Base-by-base conservation (phyloP, 2,329 filamentous ascomycete genomes). In the Xylariaceae sp. region DNA sequence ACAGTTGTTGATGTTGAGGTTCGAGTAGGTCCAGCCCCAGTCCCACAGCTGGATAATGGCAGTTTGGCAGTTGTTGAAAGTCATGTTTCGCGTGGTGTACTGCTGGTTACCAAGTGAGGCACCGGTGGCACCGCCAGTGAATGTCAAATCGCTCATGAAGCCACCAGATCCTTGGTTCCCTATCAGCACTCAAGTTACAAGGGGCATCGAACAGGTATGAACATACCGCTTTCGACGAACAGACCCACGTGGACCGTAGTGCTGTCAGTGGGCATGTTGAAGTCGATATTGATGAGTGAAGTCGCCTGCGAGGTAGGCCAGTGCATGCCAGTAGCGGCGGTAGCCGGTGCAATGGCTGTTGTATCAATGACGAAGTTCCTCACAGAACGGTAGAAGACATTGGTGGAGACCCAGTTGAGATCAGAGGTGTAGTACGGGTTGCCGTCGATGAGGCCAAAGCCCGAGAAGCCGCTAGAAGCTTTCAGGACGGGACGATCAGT, bases 21-120 rank as follows among this genome's bases (percentile, higher is more conserved):
- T 72, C 47, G 77, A 75, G 58, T 81, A 75, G 5, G 73, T 78
- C 76, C 78, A 87, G 18, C 74, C 73, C 81, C 81, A 87, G 57
- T 82, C 72, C 81, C 82, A 86, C 43, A 80, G 72, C 58, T 83
- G 73, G 51, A 70, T 75, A 33, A 84, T 73, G 30, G 74, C 72
- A 6, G 77, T 83, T 42, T 74, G 65, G 56, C 75, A 77, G 51
- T 68, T 64, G 44, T 76, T 75, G 61, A 85, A 85, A 12, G 65
- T 70, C 32, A 84, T 44, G 53, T 83, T 80, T 27, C 76, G 68
- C 41, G 76, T 77, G 3, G 78, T 83, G 51, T 83, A 85, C 52
- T 86, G 80, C 36, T 83, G 65, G 52, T 83, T 80, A 13, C 75
- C 72, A 60, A 82, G 69, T 42, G 74, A 77, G 29, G 76, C 75